Evolutionary conservation across 305 asterid genomes (phyloP).

Genomic region (Fraxinus ornus): DNA sequence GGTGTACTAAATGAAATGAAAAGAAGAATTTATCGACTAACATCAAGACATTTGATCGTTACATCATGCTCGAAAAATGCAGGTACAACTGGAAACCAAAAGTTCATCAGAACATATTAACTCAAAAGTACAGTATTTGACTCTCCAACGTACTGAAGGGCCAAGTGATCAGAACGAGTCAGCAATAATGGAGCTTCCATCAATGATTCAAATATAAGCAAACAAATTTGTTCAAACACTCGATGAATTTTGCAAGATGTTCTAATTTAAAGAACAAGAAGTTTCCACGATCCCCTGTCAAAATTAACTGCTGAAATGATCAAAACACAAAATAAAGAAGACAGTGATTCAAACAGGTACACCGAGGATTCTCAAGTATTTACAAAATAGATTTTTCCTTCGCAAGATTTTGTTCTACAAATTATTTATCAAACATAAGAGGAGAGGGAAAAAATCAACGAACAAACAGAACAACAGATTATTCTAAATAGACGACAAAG

Average conservation of each 20-base stretch:
- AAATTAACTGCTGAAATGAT: neutral
- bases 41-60: neutral
- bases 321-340: neutral
- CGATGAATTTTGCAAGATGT: neutral
- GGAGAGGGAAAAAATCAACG: constrained; percentile 21
- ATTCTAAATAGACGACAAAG: constrained; percentile 45
- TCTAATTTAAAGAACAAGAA: neutral
- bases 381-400: constrained; percentile 29
- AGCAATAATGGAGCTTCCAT: neutral
- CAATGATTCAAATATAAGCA: neutral
- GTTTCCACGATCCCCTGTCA: neutral
- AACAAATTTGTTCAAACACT: neutral
- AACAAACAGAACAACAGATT: constrained; percentile 39
- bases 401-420: constrained; percentile 38
- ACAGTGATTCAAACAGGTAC: neutral
- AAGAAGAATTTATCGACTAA: neutral
- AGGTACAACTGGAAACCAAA: neutral
- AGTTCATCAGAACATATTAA: neutral
- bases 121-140: neutral
- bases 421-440: constrained; percentile 62
- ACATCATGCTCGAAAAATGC: neutral
- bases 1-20: neutral
- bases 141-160: neutral
- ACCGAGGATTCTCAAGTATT: constrained; percentile 13
- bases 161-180: neutral